phyloP scores from a whole-genome alignment of 768 basidiomycete species.

The Leccinellum albellum region DNA sequence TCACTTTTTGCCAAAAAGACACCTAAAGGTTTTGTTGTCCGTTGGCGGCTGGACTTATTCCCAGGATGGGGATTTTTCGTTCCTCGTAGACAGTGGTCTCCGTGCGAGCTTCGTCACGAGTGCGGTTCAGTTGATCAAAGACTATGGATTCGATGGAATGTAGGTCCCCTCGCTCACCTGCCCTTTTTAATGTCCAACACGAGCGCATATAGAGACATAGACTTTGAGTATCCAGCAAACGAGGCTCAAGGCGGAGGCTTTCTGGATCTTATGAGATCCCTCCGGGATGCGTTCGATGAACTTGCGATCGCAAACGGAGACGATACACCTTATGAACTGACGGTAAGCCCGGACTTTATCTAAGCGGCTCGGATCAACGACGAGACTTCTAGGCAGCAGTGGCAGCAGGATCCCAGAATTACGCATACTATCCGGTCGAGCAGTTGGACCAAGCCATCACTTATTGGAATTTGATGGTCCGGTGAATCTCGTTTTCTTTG shows the following conservation, averaged over 20 bases:
- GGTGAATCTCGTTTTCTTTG: neutral
- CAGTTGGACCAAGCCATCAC: conserved; percentile 64
- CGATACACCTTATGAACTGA: conserved; percentile 53
- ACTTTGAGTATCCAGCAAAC: conserved; percentile 73
- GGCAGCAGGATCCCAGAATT: conserved; percentile 58
- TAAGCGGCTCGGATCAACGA: neutral
- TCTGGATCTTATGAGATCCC: conserved; percentile 56
- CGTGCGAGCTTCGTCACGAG: conserved; percentile 56
- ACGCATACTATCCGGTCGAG: conserved; percentile 52
- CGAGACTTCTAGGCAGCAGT: conserved; percentile 45
- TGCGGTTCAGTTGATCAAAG: conserved; percentile 61
- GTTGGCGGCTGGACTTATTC: conserved; percentile 71
- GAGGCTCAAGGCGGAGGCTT: conserved; percentile 61
- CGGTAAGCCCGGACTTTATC: conserved; percentile 28
- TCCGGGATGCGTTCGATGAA: conserved; percentile 60
- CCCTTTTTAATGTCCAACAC: neutral
- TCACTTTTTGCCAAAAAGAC: conserved; percentile 23
- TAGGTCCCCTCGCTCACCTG: conserved; percentile 24
- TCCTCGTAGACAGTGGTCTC: conserved; percentile 48
- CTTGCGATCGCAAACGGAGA: conserved; percentile 61
- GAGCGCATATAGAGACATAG: conserved; percentile 53
- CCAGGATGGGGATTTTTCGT: conserved; percentile 62
- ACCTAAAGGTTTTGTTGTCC: conserved; percentile 50
- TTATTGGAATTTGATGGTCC: conserved; percentile 83
- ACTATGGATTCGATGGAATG: conserved; percentile 83